Base-by-base conservation (phyloP, 73 alveolate genomes). In the Paramecium octaurelia region DNA sequence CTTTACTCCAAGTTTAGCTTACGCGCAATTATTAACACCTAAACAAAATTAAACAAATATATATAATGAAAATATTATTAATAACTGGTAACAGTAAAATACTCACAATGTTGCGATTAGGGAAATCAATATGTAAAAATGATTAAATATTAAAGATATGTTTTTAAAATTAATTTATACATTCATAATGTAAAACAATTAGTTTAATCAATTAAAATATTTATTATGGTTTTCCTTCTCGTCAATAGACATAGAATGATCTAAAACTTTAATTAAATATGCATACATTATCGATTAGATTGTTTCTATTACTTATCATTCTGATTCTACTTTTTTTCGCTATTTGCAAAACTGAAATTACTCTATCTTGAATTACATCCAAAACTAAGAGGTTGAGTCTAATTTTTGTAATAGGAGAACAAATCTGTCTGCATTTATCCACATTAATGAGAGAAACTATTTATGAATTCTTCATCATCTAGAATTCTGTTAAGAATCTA, bases 11-110 rank as follows among this genome's bases (percentile, higher is more conserved):
- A 46, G 91, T 46, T 80, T 48, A 64, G 84, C 84, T 2, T 64
- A 64, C 44, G 87, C 87, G 5, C 16, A 80, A 80, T 35, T 80
- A 18, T 46, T 80, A 80, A 80, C 91, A 24, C 91, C 91, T 23
- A 80, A 80, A 44, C 18, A 59, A 24, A 42, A 46, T 64, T 64
- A 54, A 54, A 54, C 69, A n/a, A 54, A 54, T 54, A 54, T 18
- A 54, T 54, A 54, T 16, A 54, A 54, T 54, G 69, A 54, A 54
- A 54, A 54, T 54, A 54, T 16, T 34, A 54, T 54, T 54, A 54
- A 54, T 54, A 54, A 54, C 18, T 54, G 69, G 69, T 35, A 54
- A 54, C 35, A 11, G 5, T 27, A 9, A 34, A 23, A 64, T 64
- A 64, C 42, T 64, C 42, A 27, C 9, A 64, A 64, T 64, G 21